These are phyloP conservation scores for Sugiyamaella grinbergsii DNA, from an alignment of 1,139 yeast genomes.

Conservation along the genomic window DNA sequence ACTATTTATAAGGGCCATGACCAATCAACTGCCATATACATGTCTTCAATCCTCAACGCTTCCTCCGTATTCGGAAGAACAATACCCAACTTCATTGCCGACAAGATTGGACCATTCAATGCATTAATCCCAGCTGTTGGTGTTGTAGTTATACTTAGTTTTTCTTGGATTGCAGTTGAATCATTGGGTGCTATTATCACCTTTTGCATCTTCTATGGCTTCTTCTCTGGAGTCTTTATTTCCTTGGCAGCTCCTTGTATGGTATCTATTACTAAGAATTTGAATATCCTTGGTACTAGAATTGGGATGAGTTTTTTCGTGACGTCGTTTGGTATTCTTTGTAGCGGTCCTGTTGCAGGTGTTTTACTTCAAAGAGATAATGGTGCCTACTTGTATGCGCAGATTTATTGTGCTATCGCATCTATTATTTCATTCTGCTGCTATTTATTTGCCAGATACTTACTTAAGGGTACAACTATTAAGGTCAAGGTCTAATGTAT, in stretches of 20 bases:
- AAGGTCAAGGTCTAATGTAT: constrained; percentile 6
- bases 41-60: constrained; percentile 54
- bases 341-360: constrained; percentile 56
- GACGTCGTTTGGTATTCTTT: constrained; percentile 54
- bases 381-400: constrained; percentile 27
- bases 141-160: constrained; percentile 28
- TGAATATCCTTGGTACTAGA: constrained; percentile 44
- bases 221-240: constrained; percentile 49
- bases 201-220: constrained; percentile 51
- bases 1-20: constrained; percentile 33
- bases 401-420: constrained; percentile 27
- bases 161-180: constrained; percentile 47
- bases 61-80: constrained; percentile 53
- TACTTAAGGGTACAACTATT: constrained; percentile 5
- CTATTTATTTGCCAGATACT: neutral
- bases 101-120: constrained; percentile 50
- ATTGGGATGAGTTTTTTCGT: constrained; percentile 63
- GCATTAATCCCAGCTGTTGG: constrained; percentile 41
- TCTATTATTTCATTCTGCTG: constrained; percentile 15
- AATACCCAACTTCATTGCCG: constrained; percentile 50
- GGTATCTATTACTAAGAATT: constrained; percentile 54
- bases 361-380: constrained; percentile 41
- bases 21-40: constrained; percentile 30
- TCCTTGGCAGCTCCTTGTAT: constrained; percentile 48
- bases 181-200: constrained; percentile 49